These are phyloP conservation scores for Erysimum cheiranthoides DNA, from an alignment of 345 rosid species.

Conservation along the genomic window DNA sequence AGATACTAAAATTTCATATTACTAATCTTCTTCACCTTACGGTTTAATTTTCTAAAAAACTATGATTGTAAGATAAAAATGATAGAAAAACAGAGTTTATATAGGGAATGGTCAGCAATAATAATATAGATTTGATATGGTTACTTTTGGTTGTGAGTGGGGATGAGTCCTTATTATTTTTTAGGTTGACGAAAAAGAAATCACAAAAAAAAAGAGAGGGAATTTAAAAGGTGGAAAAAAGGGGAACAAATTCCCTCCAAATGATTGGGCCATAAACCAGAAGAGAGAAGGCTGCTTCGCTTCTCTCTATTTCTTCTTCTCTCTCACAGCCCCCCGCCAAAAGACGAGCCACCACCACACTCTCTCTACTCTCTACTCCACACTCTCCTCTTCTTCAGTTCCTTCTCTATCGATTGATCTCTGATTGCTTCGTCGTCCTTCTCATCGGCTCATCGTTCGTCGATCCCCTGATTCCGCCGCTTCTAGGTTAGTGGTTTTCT, in stretches of 20 bases:
- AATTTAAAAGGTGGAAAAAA: constrained; percentile 39
- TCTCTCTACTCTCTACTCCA: constrained; percentile 2
- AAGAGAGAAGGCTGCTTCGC: constrained; percentile 33
- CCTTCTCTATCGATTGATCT: not conserved
- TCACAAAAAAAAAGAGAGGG: not conserved
- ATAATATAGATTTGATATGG: constrained; percentile 17
- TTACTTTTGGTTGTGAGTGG: constrained; percentile 31
- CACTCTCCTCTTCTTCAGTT: not conserved
- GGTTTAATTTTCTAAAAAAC: no score
- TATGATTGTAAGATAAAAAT: no score
- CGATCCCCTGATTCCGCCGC: not conserved
- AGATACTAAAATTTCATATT: no score
- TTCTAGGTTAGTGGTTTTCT: constrained; percentile 31
- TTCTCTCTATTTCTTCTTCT: not conserved
- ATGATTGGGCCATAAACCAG: constrained; percentile 58
- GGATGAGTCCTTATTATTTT: not conserved
- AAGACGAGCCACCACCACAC: not conserved
- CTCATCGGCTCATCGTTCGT: not conserved
- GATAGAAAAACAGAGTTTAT: not conserved
- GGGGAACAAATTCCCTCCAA: constrained; percentile 78
- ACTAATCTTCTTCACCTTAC: no score
- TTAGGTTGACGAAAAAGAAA: not conserved
- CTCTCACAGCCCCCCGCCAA: no score
- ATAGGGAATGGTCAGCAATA: not conserved
- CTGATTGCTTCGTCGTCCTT: constrained; percentile 16